phyloP scores from a whole-genome alignment of 345 rosid genomes.

The Populus ilicifolia region DNA sequence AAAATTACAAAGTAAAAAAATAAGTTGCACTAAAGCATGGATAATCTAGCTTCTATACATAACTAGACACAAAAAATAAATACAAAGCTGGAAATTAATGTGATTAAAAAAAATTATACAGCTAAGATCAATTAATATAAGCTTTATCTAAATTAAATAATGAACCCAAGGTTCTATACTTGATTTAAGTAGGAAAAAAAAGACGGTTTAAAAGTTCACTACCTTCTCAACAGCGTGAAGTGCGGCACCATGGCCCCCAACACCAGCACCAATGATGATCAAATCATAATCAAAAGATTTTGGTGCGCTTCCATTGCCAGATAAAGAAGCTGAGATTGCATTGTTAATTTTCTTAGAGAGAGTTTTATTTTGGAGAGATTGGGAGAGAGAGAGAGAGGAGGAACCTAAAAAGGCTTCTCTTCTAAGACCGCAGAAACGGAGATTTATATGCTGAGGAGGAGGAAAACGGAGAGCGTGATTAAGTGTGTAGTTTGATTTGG shows the following conservation, averaged over 20 bases:
- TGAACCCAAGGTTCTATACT: not conserved
- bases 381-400: conserved; percentile 15
- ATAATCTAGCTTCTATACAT: not conserved
- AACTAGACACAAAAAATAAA: not conserved
- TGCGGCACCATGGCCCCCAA: conserved; percentile 98
- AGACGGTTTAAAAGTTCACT: not conserved
- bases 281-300: conserved; percentile 85
- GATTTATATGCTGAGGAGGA: conserved; percentile 44
- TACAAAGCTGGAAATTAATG: not conserved
- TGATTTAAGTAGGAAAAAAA: not conserved
- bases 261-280: conserved; percentile 94
- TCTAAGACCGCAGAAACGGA: conserved; percentile 78
- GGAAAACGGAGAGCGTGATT: conserved; percentile 20
- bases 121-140: not conserved
- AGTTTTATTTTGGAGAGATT: conserved; percentile 15
- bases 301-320: conserved; percentile 56
- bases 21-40: not conserved
- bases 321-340: conserved; percentile 31
- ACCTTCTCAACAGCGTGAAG: conserved; percentile 97
- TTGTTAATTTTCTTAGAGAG: conserved; percentile 14
- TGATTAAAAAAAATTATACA: not conserved
- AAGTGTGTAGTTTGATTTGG: conserved; percentile 31
- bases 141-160: not conserved
- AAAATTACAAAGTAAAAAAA: not conserved
- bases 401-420: conserved; percentile 49